These are phyloP conservation scores for Solanum hybrid DNA, from an alignment of 305 asterid species.

Conservation along the genomic window DNA sequence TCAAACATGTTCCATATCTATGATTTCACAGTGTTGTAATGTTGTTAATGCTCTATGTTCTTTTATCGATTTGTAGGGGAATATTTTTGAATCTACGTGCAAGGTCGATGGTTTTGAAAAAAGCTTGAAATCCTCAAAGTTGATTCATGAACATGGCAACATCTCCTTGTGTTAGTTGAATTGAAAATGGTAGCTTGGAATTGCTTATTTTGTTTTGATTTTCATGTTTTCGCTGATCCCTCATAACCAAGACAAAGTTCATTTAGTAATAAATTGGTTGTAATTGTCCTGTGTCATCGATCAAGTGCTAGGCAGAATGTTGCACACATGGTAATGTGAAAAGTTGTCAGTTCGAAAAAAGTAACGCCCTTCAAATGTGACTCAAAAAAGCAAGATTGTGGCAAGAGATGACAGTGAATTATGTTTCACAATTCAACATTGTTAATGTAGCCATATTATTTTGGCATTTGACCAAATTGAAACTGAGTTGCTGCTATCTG, in stretches of 20 bases:
- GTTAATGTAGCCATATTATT: too few species aligned
- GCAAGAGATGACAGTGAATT: background rate
- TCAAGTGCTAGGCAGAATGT: background rate
- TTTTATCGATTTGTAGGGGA: conserved; percentile 43
- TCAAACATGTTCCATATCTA: background rate
- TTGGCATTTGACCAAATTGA: too few species aligned
- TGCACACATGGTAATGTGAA: background rate
- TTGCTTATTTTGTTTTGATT: background rate
- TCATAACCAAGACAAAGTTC: background rate
- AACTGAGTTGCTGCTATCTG: background rate
- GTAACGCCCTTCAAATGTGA: background rate
- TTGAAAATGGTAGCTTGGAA: background rate
- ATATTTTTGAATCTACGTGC: conserved; percentile 87
- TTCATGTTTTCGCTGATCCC: background rate
- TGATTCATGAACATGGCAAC: background rate
- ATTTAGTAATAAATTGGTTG: background rate
- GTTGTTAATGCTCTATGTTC: background rate
- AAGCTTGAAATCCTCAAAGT: conserved; percentile 22
- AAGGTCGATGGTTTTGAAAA: conserved; percentile 47
- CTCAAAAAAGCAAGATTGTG: background rate
- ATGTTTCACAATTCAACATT: background rate
- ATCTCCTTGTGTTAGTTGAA: background rate
- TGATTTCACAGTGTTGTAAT: background rate
- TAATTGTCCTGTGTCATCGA: background rate
- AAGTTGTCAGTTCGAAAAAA: background rate